Evolutionary conservation across 2,329 filamentous ascomycete genomes (phyloP).

Genomic region (Monosporascus sp.): DNA sequence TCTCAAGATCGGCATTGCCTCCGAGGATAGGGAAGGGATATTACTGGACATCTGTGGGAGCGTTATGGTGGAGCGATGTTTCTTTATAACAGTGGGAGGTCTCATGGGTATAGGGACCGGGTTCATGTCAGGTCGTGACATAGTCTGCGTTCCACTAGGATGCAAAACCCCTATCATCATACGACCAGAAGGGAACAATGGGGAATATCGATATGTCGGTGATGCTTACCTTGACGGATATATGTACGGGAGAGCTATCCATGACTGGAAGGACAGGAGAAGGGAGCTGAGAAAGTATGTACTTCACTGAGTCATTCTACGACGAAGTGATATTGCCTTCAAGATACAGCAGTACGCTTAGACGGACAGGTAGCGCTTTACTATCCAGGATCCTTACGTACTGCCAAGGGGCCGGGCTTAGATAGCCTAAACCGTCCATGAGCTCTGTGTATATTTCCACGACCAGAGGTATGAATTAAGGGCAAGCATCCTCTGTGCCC

Average conservation of each 20-base stretch:
- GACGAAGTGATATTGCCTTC: no score
- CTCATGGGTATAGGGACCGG: slow-evolving; percentile 27
- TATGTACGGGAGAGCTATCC: slow-evolving; percentile 28
- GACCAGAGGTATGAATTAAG: no score
- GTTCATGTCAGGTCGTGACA: slow-evolving; percentile 22
- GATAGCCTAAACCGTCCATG: no score
- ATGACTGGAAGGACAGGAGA: not conserved
- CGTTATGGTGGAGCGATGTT: slow-evolving; percentile 18
- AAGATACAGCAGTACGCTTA: no score
- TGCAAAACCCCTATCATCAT: slow-evolving; percentile 29
- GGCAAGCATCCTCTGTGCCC: no score
- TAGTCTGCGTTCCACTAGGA: slow-evolving; percentile 29
- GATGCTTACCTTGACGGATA: slow-evolving; percentile 30
- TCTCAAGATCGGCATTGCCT: not conserved
- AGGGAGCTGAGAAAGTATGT: not conserved
- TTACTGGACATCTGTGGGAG: slow-evolving; percentile 12
- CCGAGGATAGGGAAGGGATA: not conserved
- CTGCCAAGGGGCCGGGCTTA: no score
- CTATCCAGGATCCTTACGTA: no score
- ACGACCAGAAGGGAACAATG: slow-evolving; percentile 14
- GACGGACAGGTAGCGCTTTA: no score
- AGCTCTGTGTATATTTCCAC: no score
- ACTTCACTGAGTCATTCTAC: not conserved
- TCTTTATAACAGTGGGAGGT: slow-evolving; percentile 16
- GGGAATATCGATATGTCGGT: slow-evolving; percentile 25